phyloP scores from a whole-genome alignment of 495 filamentous ascomycete species.

The Xylaria telfairii region DNA sequence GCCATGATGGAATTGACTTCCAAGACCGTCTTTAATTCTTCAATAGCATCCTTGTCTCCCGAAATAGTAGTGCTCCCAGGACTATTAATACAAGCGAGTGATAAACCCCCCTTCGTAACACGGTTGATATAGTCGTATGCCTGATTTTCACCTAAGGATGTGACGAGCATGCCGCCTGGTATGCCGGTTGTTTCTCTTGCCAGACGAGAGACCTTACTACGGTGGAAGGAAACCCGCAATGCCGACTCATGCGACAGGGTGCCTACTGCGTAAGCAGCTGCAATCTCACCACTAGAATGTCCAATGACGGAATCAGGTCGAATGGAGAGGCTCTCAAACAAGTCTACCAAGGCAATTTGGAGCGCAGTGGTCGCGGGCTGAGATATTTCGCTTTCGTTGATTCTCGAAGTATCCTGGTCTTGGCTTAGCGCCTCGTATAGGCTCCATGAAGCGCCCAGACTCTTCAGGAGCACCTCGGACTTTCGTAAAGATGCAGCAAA shows the following conservation, averaged over 20 bases:
- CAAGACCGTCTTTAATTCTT: slow-evolving; percentile 23
- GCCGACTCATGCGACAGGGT: slow-evolving; percentile 31
- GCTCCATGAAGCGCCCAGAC: background rate
- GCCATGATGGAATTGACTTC: background rate
- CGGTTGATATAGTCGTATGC: no score
- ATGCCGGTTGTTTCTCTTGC: background rate
- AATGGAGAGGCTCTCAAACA: slow-evolving; percentile 31
- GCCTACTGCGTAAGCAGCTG: slow-evolving; percentile 52
- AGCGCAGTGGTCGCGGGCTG: background rate
- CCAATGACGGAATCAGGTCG: slow-evolving; percentile 56
- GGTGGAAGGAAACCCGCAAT: background rate
- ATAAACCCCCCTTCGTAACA: no score
- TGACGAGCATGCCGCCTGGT: background rate
- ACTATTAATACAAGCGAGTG: slow-evolving; percentile 55
- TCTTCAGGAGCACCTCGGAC: background rate
- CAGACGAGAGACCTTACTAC: background rate
- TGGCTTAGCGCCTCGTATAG: background rate
- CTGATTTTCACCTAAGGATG: background rate
- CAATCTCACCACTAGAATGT: slow-evolving; percentile 68
- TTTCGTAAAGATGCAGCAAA: background rate
- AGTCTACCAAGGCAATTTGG: slow-evolving; percentile 1
- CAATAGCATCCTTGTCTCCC: slow-evolving; percentile 48
- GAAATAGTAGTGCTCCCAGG: slow-evolving; percentile 54
- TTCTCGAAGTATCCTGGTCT: background rate
- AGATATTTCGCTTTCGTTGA: background rate